Evolutionary conservation across 352 stramenopile genomes (phyloP), one percentile per base, ranked within the genome.

Genomic region (Peronospora destructor): DNA sequence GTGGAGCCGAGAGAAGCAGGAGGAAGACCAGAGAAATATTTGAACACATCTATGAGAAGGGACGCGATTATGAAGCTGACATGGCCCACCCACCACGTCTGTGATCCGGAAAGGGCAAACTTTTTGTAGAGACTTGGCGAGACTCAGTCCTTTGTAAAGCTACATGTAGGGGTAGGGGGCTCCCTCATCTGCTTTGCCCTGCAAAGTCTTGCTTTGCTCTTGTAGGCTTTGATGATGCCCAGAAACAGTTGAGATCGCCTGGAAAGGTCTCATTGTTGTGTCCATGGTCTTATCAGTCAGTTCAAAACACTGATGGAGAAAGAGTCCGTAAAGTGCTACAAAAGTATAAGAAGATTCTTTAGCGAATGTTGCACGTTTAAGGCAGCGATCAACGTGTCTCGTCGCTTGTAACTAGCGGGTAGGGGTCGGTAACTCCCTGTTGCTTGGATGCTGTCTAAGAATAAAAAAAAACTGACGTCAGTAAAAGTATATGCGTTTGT

Each of bases 401-500:
- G 56, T 60, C 56, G 50, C n/a, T 56, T 64, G 56, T 33, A 32
- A 57, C n/a, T 6, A 6, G 33, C 8, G 52, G 43, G 38, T 55
- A 48, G 41, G 40, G 51, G 45, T 26, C 1, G 2, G 23, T 6
- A 26, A 26, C 7, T 53, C 40, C 46, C 41, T 48, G 39, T 59
- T 52, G 26, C 39, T 49, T 17, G 17, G 2, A 39, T 40, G 23
- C 36, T 60, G 44, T 50, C 39, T 56, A 56, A 61, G 47, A 57
- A 33, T 43, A 40, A 56, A 42, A 59, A 52, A 61, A 66, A 66
- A 62, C 58, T 62, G 58, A 66, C 59, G 59, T 13, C 59, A 63
- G 53, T 43, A 32, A 34, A 54, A 37, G 40, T 21, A 21, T 45
- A 60, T 45, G 57, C 45, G 49, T 35, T 62, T 45, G 54, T 35